A percentile compares a stretch with the other conserved stretches of the same genome.
Evolutionary conservation across 2,329 filamentous ascomycete species (phyloP).

Genomic region (Gnomoniopsis smithogilvyi): DNA sequence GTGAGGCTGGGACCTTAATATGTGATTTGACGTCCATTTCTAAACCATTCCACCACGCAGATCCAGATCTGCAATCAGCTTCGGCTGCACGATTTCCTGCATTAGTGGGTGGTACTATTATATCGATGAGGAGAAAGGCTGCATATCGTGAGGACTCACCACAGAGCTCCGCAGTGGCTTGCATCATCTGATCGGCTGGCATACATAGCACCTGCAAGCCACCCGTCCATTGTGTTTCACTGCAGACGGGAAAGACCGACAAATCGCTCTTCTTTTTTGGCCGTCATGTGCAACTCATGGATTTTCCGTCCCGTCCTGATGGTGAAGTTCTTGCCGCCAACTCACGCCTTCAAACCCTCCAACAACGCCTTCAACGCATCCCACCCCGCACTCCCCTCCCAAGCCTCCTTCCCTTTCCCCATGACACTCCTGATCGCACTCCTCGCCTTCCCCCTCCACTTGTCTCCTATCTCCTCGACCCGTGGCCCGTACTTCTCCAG

Average conservation of each 20-base stretch:
- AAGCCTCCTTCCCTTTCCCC: slow-evolving; percentile 74
- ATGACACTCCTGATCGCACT: slow-evolving; percentile 81
- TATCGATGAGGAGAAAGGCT: no score
- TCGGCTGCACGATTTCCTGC: no score
- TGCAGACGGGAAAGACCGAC: neutral
- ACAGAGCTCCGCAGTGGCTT: no score
- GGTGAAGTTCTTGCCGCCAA: neutral
- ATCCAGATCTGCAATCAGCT: no score
- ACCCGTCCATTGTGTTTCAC: neutral
- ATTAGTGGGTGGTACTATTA: no score
- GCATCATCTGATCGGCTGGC: no score
- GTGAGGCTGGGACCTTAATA: no score
- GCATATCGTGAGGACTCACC: no score
- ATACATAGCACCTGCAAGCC: no score
- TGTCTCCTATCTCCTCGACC: slow-evolving; percentile 65
- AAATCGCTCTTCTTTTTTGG: neutral
- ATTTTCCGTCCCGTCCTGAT: neutral
- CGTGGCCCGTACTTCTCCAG: slow-evolving; percentile 75
- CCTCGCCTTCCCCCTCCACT: slow-evolving; percentile 86
- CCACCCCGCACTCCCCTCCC: slow-evolving; percentile 77
- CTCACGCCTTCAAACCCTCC: neutral
- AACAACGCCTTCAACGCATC: slow-evolving; percentile 43
- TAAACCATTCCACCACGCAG: no score
- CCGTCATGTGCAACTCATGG: neutral
- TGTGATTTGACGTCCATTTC: no score